Percentiles rank a stretch among this genome's conserved stretches.
Conservation (phyloP, 169 alveolate genomes). For the Plasmodium cynomolgi region DNA sequence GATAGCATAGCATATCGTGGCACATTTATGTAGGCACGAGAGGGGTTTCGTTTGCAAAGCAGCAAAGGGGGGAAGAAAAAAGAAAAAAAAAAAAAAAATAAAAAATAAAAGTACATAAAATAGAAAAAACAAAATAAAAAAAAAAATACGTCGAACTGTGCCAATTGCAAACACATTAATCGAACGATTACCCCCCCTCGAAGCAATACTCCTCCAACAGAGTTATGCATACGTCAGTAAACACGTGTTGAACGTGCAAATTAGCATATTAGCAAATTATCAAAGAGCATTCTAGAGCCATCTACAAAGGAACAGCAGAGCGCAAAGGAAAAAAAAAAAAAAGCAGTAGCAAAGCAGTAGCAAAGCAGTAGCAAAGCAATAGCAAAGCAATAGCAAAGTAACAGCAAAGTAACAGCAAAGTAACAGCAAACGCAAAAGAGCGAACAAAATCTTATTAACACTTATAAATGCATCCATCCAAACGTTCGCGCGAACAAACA, state of each 20-base stretch:
- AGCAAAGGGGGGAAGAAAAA: neutral
- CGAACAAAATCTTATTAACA: neutral
- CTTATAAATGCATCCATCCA: neutral
- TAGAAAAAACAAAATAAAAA: neutral
- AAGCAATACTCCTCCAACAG: neutral
- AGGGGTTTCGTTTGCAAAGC: neutral
- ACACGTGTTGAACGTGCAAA: neutral
- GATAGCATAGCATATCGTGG: neutral
- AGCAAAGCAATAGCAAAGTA: neutral
- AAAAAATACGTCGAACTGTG: conserved; percentile 1
- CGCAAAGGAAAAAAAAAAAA: neutral
- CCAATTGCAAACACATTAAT: neutral
- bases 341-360: too few species aligned
- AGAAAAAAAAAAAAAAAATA: neutral
- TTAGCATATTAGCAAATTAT: neutral
- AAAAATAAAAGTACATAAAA: neutral
- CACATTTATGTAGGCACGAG: neutral
- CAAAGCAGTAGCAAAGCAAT: neutral
- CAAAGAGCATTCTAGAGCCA: neutral
- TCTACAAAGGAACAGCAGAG: neutral
- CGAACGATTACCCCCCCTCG: neutral
- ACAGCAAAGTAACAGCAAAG: neutral
- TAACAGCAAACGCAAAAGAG: neutral
- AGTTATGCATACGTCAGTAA: neutral
- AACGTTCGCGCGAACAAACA: neutral